phyloP scores from a whole-genome alignment of 1,139 yeast genomes.

The Blastobotrys apis region DNA sequence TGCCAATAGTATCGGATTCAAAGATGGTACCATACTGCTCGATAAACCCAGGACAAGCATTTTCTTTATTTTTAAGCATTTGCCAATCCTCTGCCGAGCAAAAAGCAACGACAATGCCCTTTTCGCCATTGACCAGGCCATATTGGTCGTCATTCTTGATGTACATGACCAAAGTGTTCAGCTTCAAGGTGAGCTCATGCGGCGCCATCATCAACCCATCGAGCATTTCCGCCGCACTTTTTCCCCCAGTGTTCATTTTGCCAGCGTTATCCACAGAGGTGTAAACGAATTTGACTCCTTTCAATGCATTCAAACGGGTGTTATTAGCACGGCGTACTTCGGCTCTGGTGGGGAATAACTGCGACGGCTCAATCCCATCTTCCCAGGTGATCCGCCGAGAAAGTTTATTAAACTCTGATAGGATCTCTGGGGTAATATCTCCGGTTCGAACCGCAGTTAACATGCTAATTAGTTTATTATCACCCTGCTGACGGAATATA shows the following conservation, averaged over 20 bases:
- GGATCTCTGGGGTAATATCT: conserved; percentile 45
- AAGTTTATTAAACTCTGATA: conserved; percentile 40
- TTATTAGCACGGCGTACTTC: conserved; percentile 73
- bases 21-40: conserved; percentile 20
- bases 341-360: conserved; percentile 65
- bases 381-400: conserved; percentile 39
- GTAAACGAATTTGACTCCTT: conserved; percentile 38
- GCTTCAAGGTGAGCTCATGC: conserved; percentile 43
- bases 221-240: background rate
- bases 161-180: conserved; percentile 59
- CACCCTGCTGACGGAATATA: conserved; percentile 92
- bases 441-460: conserved; percentile 73
- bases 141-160: conserved; percentile 43
- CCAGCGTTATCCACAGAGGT: conserved; percentile 13
- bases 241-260: background rate
- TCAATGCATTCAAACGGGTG: conserved; percentile 46
- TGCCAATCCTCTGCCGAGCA: conserved; percentile 10
- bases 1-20: conserved; percentile 1
- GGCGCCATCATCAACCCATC: conserved; percentile 25
- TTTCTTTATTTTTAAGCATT: conserved; percentile 11
- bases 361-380: conserved; percentile 81
- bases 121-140: conserved; percentile 48
- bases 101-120: conserved; percentile 46
- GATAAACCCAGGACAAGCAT: conserved; percentile 13
- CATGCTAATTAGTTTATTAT: conserved; percentile 69